phyloP scores from a whole-genome alignment of 1,284 basidiomycete species.

The Inonotus obliquus region DNA sequence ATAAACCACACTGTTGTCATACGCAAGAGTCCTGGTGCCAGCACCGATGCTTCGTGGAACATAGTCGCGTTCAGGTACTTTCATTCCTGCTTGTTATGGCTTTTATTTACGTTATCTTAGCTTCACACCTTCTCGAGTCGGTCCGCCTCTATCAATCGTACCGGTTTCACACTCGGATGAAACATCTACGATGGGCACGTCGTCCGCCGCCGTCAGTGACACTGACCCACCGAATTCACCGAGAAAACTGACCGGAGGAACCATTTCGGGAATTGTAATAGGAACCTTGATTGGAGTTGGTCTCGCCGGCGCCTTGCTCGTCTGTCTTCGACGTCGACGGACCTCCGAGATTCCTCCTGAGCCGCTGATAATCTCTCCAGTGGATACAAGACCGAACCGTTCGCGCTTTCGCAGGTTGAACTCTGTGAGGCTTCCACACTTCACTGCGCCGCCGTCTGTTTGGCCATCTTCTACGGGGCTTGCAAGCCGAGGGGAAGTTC shows the following conservation, averaged over 20 bases:
- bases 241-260: not conserved
- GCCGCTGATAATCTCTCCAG: constrained; percentile 4
- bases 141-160: too few species aligned
- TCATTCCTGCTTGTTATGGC: not conserved
- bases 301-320: not conserved
- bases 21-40: not conserved
- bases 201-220: not conserved
- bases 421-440: constrained; percentile 9
- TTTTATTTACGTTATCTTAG: not conserved
- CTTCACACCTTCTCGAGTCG: not conserved
- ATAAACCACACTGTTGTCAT: not conserved
- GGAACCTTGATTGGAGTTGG: not conserved
- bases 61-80: not conserved
- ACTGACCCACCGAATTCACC: not conserved
- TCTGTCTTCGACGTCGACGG: constrained; percentile 1
- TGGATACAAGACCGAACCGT: not conserved
- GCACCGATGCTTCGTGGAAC: not conserved
- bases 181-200: not conserved
- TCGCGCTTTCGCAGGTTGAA: constrained; percentile 9
- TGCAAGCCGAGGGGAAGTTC: not conserved
- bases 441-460: constrained; percentile 2
- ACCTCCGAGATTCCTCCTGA: not conserved
- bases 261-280: constrained; percentile 2
- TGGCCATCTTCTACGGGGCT: not conserved
- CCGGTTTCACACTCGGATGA: not conserved